phyloP scores from a whole-genome alignment of 176 grass and related monocot genomes.

The Zea luxurians region DNA sequence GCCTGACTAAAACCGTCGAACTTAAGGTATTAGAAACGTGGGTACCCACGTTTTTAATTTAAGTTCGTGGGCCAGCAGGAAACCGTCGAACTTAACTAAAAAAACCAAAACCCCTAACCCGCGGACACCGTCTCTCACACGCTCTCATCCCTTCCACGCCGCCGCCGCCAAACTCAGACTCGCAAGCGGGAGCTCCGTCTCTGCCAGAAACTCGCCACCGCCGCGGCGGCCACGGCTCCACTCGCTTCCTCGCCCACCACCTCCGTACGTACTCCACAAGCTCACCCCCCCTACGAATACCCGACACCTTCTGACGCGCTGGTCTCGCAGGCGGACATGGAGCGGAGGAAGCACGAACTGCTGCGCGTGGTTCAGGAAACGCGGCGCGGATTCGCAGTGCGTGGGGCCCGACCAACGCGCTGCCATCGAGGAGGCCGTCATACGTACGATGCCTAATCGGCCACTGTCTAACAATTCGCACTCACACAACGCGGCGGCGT shows the following conservation, averaged over 20 bases:
- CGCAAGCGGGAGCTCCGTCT: neutral
- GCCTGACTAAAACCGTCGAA: too few species aligned
- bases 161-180: too few species aligned
- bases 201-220: neutral
- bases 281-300: neutral
- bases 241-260: slow-evolving; percentile 16
- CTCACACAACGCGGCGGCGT: neutral
- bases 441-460: slow-evolving; percentile 23
- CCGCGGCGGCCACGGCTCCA: neutral
- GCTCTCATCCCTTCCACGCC: too few species aligned
- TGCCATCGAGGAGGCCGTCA: slow-evolving; percentile 80
- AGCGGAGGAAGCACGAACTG: slow-evolving; percentile 72
- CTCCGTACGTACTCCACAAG: neutral
- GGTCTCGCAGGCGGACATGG: slow-evolving; percentile 46
- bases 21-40: too few species aligned
- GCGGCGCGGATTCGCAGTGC: slow-evolving; percentile 58
- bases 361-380: slow-evolving; percentile 80
- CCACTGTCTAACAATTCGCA: neutral
- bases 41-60: too few species aligned
- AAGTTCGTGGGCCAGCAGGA: too few species aligned
- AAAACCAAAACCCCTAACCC: too few species aligned
- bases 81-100: too few species aligned
- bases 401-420: slow-evolving; percentile 75
- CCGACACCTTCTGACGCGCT: slow-evolving; percentile 11
- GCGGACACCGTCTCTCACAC: too few species aligned